Conservation (phyloP, 2,329 filamentous ascomycete genomes). For the Monosporascus sp. region DNA sequence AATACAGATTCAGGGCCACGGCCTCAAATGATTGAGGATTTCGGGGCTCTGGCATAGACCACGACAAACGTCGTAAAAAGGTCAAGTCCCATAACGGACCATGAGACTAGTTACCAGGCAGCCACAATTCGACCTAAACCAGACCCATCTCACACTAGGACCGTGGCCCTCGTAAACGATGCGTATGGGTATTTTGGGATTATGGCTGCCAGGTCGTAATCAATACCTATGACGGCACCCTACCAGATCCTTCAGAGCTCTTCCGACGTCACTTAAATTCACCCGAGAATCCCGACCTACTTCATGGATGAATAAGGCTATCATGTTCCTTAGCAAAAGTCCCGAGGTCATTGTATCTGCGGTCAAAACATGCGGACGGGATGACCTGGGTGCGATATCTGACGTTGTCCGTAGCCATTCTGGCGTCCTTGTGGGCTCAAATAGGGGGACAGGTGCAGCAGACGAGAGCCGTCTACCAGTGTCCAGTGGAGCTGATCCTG, state of each 20-base stretch:
- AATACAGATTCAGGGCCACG: no score
- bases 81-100: no score
- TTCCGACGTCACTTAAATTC: neutral
- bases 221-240: neutral
- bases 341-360: neutral
- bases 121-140: no score
- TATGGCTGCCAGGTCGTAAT: neutral
- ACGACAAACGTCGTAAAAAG: no score
- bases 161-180: no score
- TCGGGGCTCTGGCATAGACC: no score
- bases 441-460: neutral
- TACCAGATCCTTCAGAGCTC: neutral
- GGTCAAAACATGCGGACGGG: no score
- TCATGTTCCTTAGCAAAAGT: no score
- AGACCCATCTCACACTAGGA: no score
- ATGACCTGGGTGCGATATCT: neutral
- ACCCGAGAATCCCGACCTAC: neutral
- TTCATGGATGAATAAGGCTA: neutral
- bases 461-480: neutral
- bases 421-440: neutral
- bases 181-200: neutral
- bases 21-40: no score
- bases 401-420: neutral
- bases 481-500: constrained; percentile 1
- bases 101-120: no score